A percentile compares a stretch with the other conserved stretches of the same genome.
Evolutionary conservation across 2,329 filamentous ascomycete genomes (phyloP).

Genomic region (Penicillium sp.): DNA sequence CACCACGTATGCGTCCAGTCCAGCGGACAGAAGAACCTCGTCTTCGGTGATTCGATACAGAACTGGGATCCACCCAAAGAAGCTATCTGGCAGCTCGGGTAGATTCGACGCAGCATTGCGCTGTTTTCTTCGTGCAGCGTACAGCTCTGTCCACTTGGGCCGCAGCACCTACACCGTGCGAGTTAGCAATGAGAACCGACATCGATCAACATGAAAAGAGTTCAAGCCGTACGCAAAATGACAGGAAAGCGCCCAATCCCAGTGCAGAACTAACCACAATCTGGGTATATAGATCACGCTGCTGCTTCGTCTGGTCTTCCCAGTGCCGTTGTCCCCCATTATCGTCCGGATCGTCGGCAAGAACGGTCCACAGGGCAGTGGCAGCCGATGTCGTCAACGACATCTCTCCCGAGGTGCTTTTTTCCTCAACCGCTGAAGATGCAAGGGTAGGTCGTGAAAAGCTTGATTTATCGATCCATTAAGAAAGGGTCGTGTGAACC

Average conservation of each 20-base stretch:
- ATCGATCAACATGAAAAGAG: background rate
- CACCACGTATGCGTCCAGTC: constrained; percentile 89
- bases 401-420: constrained; percentile 17
- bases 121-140: constrained; percentile 79
- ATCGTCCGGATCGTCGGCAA: constrained; percentile 15
- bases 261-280: constrained; percentile 42
- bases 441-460: background rate
- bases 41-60: constrained; percentile 81
- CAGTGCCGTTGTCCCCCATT: constrained; percentile 20
- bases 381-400: constrained; percentile 29
- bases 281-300: constrained; percentile 43
- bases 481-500: background rate
- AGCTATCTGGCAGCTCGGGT: constrained; percentile 72
- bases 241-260: constrained; percentile 42
- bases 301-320: constrained; percentile 30
- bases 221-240: constrained; percentile 41
- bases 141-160: constrained; percentile 85
- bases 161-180: constrained; percentile 60
- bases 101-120: constrained; percentile 60
- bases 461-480: constrained; percentile 2
- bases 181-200: constrained; percentile 9
- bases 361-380: constrained; percentile 20
- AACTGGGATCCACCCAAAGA: constrained; percentile 89
- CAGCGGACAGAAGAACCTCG: constrained; percentile 81
- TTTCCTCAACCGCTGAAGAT: background rate